Conservation (phyloP, 1,284 basidiomycete species). For the Acaromyces ingoldii region DNA sequence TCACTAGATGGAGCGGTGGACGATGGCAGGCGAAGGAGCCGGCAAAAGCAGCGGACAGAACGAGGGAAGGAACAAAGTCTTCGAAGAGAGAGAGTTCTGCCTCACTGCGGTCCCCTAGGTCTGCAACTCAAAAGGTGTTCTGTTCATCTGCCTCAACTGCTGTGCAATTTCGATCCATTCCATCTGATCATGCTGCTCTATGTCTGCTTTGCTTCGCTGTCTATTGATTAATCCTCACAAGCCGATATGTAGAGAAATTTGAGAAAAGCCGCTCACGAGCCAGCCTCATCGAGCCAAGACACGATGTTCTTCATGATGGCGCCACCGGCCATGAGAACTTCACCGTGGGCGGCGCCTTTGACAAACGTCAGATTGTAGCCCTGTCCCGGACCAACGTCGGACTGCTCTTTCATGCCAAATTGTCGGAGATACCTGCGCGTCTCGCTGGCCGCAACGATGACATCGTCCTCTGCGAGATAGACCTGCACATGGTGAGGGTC, state of each 20-base stretch:
- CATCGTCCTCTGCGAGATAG: slow-evolving; percentile 37
- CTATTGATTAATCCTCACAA: too few species aligned
- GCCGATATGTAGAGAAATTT: too few species aligned
- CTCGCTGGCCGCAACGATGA: slow-evolving; percentile 29
- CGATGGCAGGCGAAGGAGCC: too few species aligned
- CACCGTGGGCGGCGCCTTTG: slow-evolving; percentile 22
- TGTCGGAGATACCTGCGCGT: slow-evolving; percentile 31
- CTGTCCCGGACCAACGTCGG: background rate
- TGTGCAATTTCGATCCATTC: too few species aligned
- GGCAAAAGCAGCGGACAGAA: background rate
- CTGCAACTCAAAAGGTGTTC: too few species aligned
- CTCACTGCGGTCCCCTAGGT: too few species aligned
- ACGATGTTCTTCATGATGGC: slow-evolving; percentile 18
- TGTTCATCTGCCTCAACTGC: too few species aligned
- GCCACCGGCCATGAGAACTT: slow-evolving; percentile 36
- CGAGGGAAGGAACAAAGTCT: background rate
- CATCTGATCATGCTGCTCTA: too few species aligned
- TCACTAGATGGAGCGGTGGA: too few species aligned
- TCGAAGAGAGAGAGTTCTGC: too few species aligned
- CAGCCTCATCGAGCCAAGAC: slow-evolving; percentile 15
- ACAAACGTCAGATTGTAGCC: slow-evolving; percentile 15
- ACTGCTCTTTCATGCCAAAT: slow-evolving; percentile 23
- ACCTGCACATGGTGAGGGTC: slow-evolving; percentile 21
- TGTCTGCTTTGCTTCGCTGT: too few species aligned
- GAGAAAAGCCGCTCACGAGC: too few species aligned